phyloP scores from a whole-genome alignment of 169 alveolate genomes.

The Eimeria necatrix region DNA sequence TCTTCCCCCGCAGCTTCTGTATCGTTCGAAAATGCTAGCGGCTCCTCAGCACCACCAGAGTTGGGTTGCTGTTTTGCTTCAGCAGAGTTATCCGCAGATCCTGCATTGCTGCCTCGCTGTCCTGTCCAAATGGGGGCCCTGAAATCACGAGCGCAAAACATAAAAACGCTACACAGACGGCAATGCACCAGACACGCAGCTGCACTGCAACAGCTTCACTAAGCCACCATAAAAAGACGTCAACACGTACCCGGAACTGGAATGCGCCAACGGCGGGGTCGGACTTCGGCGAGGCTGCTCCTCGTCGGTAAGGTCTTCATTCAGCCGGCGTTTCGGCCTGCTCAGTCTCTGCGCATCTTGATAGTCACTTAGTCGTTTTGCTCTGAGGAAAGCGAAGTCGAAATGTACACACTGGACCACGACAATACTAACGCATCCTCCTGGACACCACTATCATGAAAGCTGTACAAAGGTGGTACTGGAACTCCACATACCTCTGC shows the following conservation, averaged over 20 bases:
- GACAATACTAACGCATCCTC: background rate
- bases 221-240: background rate
- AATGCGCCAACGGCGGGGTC: conserved; percentile 79
- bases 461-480: background rate
- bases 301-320: conserved; percentile 81
- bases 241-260: conserved; percentile 78
- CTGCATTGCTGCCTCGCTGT: conserved; percentile 79
- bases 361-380: conserved; percentile 66
- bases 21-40: conserved; percentile 21
- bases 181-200: background rate
- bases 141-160: background rate
- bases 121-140: conserved; percentile 83
- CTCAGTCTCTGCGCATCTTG: conserved; percentile 73
- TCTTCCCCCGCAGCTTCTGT: conserved; percentile 62
- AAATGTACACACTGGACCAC: background rate
- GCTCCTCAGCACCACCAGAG: conserved; percentile 54
- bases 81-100: conserved; percentile 53
- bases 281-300: conserved; percentile 83
- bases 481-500: conserved; percentile 45
- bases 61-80: conserved; percentile 63
- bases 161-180: background rate
- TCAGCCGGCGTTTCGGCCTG: conserved; percentile 77
- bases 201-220: background rate
- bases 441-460: background rate
- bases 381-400: background rate